Percentiles rank a stretch among this genome's conserved stretches.
These are phyloP conservation scores for Podila minutissima DNA, from an alignment of 192 early-diverging fungal genomes.

Conservation along the genomic window DNA sequence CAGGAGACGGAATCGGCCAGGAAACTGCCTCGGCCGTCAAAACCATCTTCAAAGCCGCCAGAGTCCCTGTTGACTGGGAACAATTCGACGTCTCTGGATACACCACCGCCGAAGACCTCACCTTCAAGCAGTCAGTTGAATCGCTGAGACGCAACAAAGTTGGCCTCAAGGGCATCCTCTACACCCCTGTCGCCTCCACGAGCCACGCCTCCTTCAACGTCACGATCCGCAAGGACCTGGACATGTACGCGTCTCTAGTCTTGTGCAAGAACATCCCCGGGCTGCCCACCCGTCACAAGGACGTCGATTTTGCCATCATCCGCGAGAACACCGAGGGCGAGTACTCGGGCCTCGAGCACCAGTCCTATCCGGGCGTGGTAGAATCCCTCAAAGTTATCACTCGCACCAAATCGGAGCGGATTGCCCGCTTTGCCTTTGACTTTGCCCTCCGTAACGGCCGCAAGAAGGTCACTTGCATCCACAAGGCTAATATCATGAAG, in stretches of 20 bases:
- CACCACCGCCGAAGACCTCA: constrained; percentile 79
- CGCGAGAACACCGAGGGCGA: constrained; percentile 99
- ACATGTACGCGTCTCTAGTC: constrained; percentile 96
- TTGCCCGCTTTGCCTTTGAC: constrained; percentile 98
- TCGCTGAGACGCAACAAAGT: constrained; percentile 95
- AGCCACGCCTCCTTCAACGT: constrained; percentile 98
- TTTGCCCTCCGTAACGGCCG: constrained; percentile 96
- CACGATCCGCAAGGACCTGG: constrained; percentile 94
- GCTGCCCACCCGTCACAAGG: constrained; percentile 85
- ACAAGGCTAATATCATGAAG: constrained; percentile 99
- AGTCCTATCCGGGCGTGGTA: constrained; percentile 96
- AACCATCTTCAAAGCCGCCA: constrained; percentile 91
- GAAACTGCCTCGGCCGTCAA: constrained; percentile 92
- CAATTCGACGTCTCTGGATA: constrained; percentile 96
- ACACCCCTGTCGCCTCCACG: constrained; percentile 84
- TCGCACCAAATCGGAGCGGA: constrained; percentile 96
- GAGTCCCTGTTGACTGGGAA: constrained; percentile 96
- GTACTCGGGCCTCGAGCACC: constrained; percentile 98
- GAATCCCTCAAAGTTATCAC: constrained; percentile 99
- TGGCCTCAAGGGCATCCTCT: constrained; percentile 94
- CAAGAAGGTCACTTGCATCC: constrained; percentile 97
- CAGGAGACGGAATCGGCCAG: constrained; percentile 97
- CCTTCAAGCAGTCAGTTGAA: constrained; percentile 91
- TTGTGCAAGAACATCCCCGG: constrained; percentile 91
- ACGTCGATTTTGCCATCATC: constrained; percentile 98